Conservation (phyloP, 345 rosid species). For the Bretschneidera sinensis region DNA sequence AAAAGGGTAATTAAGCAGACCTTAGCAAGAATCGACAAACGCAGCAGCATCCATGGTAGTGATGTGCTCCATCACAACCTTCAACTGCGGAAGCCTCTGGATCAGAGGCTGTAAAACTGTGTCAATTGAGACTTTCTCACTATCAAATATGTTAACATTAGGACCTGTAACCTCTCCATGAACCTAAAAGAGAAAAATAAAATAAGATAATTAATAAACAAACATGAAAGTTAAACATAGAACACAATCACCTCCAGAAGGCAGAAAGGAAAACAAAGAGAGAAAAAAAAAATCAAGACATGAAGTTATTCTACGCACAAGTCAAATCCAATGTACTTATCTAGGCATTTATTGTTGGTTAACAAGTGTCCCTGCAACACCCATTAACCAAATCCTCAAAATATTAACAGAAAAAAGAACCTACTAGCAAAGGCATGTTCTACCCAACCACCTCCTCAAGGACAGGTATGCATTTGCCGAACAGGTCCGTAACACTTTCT, state of each 20-base stretch:
- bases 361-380: no score
- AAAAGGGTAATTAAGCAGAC: conserved; percentile 26
- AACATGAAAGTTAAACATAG: background rate
- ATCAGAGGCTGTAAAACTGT: conserved; percentile 70
- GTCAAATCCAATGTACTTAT: no score
- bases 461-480: conserved; percentile 82
- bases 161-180: conserved; percentile 97
- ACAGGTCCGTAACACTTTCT: conserved; percentile 89
- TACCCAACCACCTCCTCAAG: conserved; percentile 87
- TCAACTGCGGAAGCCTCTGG: conserved; percentile 63
- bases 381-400: no score
- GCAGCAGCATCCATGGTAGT: conserved; percentile 83
- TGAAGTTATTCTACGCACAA: no score
- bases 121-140: conserved; percentile 82
- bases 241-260: no score
- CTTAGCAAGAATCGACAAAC: conserved; percentile 79
- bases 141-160: conserved; percentile 75
- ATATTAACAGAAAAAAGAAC: no score
- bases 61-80: conserved; percentile 91
- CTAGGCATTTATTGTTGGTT: no score
- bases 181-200: conserved; percentile 59
- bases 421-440: conserved; percentile 87
- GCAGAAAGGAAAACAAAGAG: background rate
- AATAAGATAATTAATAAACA: no score
- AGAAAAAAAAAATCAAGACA: no score